Percentiles rank a stretch among this genome's conserved stretches.
These are phyloP conservation scores for Aspergillus fumigatiaffinis DNA, from an alignment of 2,329 filamentous ascomycete genomes.

Conservation along the genomic window DNA sequence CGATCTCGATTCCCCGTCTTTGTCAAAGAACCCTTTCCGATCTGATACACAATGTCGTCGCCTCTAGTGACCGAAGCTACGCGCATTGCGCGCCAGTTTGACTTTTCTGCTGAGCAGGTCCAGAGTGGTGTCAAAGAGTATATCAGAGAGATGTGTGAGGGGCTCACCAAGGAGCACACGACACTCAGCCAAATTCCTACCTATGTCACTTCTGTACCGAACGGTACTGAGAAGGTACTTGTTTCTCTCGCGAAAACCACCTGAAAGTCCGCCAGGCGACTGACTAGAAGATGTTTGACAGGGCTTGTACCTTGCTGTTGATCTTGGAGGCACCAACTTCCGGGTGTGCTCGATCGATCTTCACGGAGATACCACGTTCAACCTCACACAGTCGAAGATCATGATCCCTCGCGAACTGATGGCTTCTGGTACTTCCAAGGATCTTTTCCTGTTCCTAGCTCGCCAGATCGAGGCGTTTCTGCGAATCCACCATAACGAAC, in stretches of 20 bases:
- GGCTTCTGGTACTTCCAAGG: slow-evolving; percentile 77
- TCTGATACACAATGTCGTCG: slow-evolving; percentile 26
- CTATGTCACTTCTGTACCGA: slow-evolving; percentile 91
- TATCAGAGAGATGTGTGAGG: slow-evolving; percentile 81
- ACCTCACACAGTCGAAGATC: slow-evolving; percentile 87
- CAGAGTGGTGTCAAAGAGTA: slow-evolving; percentile 82
- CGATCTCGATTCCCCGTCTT: neutral
- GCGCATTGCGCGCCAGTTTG: slow-evolving; percentile 78
- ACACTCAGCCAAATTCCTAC: slow-evolving; percentile 94
- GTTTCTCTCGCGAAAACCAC: neutral
- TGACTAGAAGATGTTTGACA: slow-evolving; percentile 34
- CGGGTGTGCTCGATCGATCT: slow-evolving; percentile 92
- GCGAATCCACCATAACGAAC: slow-evolving; percentile 79
- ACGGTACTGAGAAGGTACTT: slow-evolving; percentile 90
- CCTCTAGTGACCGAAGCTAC: slow-evolving; percentile 64
- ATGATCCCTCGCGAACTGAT: slow-evolving; percentile 87
- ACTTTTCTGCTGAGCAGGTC: slow-evolving; percentile 73
- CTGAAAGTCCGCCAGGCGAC: neutral
- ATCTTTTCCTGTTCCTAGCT: slow-evolving; percentile 89
- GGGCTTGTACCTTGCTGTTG: slow-evolving; percentile 94
- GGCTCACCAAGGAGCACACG: slow-evolving; percentile 70
- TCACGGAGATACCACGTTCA: slow-evolving; percentile 92
- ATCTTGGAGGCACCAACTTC: slow-evolving; percentile 98
- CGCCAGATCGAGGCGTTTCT: slow-evolving; percentile 90
- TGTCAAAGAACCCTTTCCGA: neutral